A percentile compares a stretch with the other conserved stretches of the same genome.
phyloP scores from a whole-genome alignment of 345 rosid species.

The Salix viminalis region DNA sequence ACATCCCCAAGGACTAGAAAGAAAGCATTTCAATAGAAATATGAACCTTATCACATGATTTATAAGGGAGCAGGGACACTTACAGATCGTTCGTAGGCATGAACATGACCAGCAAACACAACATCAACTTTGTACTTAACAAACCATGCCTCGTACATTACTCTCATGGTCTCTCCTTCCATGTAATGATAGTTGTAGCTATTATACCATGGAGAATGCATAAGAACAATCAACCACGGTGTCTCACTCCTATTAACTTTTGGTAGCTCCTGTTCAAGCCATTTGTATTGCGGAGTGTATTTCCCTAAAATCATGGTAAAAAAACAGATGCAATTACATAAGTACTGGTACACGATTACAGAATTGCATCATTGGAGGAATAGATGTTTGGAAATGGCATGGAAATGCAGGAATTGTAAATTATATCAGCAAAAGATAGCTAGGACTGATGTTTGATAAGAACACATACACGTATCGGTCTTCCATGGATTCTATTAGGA shows the following conservation, averaged over 20 bases:
- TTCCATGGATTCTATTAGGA: background rate
- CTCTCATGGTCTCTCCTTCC: constrained; percentile 98
- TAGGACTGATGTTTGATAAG: background rate
- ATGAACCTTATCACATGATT: background rate
- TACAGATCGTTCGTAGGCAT: constrained; percentile 92
- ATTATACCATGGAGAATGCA: constrained; percentile 92
- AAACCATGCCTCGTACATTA: constrained; percentile 78
- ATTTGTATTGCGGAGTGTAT: constrained; percentile 72
- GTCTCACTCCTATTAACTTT: constrained; percentile 83
- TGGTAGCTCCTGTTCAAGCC: constrained; percentile 71
- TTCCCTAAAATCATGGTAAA: constrained; percentile 40
- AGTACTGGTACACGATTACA: background rate
- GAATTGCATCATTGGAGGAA: background rate
- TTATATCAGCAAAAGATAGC: background rate
- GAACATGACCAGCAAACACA: constrained; percentile 89
- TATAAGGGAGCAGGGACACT: constrained; percentile 23
- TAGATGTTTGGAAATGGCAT: background rate
- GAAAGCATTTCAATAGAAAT: background rate
- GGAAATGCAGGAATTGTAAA: background rate
- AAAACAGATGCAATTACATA: background rate
- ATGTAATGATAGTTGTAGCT: constrained; percentile 86
- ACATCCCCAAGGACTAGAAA: background rate
- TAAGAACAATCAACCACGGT: constrained; percentile 79
- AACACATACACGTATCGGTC: background rate
- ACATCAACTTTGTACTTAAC: constrained; percentile 75